A percentile compares a stretch with the other conserved stretches of the same genome.
Evolutionary conservation across 1,284 basidiomycete species (phyloP).

Genomic region (Malassezia psittaci): DNA sequence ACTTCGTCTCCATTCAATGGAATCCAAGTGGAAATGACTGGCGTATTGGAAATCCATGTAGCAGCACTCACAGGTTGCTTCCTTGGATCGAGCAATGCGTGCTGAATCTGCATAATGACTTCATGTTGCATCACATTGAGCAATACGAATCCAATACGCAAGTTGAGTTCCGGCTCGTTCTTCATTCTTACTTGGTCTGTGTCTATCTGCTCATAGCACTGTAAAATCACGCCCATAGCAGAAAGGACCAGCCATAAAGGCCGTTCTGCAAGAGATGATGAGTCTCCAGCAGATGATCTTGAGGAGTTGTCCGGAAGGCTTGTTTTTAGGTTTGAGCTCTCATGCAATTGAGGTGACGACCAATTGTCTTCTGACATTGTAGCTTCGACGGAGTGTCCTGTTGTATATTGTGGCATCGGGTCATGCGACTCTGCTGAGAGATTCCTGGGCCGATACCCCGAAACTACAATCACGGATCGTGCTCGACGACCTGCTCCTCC

Average conservation of each 20-base stretch:
- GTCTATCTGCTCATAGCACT: not conserved
- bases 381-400: no score
- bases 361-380: no score
- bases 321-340: no score
- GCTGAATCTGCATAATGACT: not conserved
- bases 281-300: no score
- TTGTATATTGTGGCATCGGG: no score
- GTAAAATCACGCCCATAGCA: not conserved
- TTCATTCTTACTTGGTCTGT: not conserved
- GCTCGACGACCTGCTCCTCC: not conserved
- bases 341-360: no score
- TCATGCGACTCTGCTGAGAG: no score
- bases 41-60: not conserved
- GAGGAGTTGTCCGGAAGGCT: no score
- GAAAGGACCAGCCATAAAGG: constrained; percentile 1
- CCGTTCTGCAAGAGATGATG: no score
- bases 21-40: constrained; percentile 3
- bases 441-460: not conserved
- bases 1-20: not conserved
- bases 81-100: not conserved
- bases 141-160: not conserved
- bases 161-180: not conserved
- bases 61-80: not conserved
- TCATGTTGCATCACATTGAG: not conserved
- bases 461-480: constrained; percentile 1